phyloP scores from a whole-genome alignment of 208 protist genomes.

The Porcisia hertigi region DNA sequence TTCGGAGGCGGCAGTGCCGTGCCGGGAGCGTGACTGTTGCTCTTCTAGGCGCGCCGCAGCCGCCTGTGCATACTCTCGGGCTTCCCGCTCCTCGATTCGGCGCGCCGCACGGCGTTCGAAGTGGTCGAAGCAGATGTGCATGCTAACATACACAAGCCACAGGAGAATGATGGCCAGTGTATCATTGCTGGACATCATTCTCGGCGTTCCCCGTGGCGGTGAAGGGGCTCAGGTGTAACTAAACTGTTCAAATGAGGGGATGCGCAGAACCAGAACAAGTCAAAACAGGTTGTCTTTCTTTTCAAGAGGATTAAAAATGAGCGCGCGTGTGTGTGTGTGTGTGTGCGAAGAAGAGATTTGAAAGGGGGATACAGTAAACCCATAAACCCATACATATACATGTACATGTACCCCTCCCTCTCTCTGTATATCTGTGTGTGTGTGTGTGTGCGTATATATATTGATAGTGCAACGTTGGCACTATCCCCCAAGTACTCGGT shows the following conservation, averaged over 20 bases:
- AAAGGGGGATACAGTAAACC: too few relatives aligned
- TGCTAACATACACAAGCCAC: slow-evolving; percentile 14
- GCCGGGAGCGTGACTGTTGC: background rate
- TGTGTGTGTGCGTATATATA: too few relatives aligned
- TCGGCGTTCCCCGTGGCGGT: background rate
- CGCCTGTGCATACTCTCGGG: background rate
- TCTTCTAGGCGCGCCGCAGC: background rate
- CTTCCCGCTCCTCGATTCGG: background rate
- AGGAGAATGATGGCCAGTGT: slow-evolving; percentile 6
- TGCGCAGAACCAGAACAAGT: background rate
- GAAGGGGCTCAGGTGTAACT: background rate
- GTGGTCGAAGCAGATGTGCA: slow-evolving; percentile 11
- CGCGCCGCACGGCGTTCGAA: slow-evolving; percentile 6
- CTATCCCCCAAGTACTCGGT: too few relatives aligned
- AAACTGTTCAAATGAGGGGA: background rate
- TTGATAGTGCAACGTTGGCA: too few relatives aligned
- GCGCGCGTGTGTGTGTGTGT: too few relatives aligned
- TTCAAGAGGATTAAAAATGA: too few relatives aligned
- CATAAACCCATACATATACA: too few relatives aligned
- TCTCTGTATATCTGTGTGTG: too few relatives aligned
- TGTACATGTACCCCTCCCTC: too few relatives aligned
- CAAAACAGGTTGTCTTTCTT: too few relatives aligned
- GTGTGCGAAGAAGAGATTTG: too few relatives aligned
- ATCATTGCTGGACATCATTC: background rate
- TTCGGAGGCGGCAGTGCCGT: background rate